Conservation (phyloP, 2,329 filamentous ascomycete genomes). For the Clonostachys sp. region DNA sequence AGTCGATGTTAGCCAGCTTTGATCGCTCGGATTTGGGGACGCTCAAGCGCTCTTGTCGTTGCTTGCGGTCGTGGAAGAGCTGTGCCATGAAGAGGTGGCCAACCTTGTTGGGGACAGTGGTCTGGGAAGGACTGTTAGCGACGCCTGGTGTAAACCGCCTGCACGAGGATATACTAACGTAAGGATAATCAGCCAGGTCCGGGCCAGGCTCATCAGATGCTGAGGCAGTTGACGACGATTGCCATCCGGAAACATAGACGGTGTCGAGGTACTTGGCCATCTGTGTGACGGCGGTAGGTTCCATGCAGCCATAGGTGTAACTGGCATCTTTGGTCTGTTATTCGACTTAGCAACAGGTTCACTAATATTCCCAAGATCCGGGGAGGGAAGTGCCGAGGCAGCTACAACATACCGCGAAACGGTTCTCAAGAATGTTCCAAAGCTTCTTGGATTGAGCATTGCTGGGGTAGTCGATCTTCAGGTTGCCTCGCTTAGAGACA, state of each 20-base stretch:
- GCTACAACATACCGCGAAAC: slow-evolving; percentile 70
- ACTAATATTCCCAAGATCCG: neutral
- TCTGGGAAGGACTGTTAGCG: slow-evolving; percentile 43
- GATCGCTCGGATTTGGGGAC: slow-evolving; percentile 69
- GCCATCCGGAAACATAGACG: slow-evolving; percentile 98
- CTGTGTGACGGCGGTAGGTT: slow-evolving; percentile 97
- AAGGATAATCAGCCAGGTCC: slow-evolving; percentile 96
- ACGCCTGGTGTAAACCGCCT: neutral
- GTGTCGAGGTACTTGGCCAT: slow-evolving; percentile 99
- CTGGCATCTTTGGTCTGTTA: slow-evolving; percentile 74
- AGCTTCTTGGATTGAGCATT: slow-evolving; percentile 90
- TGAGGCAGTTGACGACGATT: slow-evolving; percentile 94
- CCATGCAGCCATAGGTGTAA: slow-evolving; percentile 94
- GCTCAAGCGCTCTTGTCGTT: slow-evolving; percentile 87
- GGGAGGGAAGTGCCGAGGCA: neutral
- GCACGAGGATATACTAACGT: slow-evolving; percentile 47
- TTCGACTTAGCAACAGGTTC: neutral
- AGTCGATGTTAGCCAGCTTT: slow-evolving; percentile 79
- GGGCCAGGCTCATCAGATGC: slow-evolving; percentile 93
- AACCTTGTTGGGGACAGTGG: slow-evolving; percentile 97
- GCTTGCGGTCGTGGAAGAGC: slow-evolving; percentile 98
- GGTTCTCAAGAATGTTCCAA: slow-evolving; percentile 81
- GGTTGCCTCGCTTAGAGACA: slow-evolving; percentile 86
- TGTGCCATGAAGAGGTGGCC: slow-evolving; percentile 97
- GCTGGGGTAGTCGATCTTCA: slow-evolving; percentile 89